These are phyloP conservation scores for Fusarium sp. DNA, from an alignment of 2,329 filamentous ascomycete species.

Conservation along the genomic window DNA sequence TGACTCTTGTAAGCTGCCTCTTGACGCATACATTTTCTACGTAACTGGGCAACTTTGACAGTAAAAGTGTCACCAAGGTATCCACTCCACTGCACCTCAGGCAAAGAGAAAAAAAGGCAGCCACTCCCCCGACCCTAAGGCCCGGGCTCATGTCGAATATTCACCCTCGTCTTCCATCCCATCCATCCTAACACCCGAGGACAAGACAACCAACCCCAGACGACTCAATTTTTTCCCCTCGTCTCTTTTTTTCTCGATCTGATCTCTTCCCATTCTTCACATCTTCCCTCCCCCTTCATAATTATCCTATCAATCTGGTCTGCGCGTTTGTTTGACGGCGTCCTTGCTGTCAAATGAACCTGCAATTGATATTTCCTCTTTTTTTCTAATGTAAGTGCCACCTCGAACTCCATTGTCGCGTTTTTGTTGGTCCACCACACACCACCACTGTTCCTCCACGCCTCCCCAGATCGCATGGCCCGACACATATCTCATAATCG, in stretches of 20 bases:
- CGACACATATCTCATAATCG: slow-evolving; percentile 42
- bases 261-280: slow-evolving; percentile 34
- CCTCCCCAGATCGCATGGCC: slow-evolving; percentile 39
- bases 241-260: slow-evolving; percentile 16
- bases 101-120: slow-evolving; percentile 44
- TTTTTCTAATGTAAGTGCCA: slow-evolving; percentile 68
- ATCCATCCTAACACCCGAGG: slow-evolving; percentile 27
- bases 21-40: slow-evolving; percentile 19
- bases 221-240: slow-evolving; percentile 35
- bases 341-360: slow-evolving; percentile 95
- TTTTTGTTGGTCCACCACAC: slow-evolving; percentile 32
- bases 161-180: slow-evolving; percentile 36
- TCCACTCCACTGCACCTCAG: slow-evolving; percentile 36
- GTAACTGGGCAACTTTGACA: background rate
- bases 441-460: slow-evolving; percentile 31
- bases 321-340: slow-evolving; percentile 94
- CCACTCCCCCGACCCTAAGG: slow-evolving; percentile 38
- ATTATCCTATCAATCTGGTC: slow-evolving; percentile 43
- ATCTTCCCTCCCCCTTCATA: slow-evolving; percentile 22
- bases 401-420: background rate
- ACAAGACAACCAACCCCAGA: slow-evolving; percentile 38
- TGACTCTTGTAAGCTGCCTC: slow-evolving; percentile 29
- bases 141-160: slow-evolving; percentile 33
- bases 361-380: slow-evolving; percentile 73
- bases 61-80: slow-evolving; percentile 10